Percentiles rank a stretch among this genome's conserved stretches.
Conservation (phyloP, 805 yeast species). For the Lachancea quebecensis region DNA sequence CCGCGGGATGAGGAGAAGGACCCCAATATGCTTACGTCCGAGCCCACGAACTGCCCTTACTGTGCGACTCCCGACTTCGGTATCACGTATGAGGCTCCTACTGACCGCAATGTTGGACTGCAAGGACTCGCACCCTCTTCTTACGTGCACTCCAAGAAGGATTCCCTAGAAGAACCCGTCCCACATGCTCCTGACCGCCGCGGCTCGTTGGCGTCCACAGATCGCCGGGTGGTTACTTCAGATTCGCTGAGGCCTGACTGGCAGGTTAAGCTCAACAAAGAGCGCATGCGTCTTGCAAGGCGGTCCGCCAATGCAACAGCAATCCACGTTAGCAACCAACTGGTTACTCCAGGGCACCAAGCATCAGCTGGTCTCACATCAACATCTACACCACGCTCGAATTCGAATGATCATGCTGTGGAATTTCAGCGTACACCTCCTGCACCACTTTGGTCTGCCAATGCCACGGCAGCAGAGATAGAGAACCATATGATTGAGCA, state of each 20-base stretch:
- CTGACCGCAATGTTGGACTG: constrained; percentile 46
- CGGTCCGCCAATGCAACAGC: constrained; percentile 93
- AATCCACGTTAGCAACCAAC: constrained; percentile 77
- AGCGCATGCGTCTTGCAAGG: constrained; percentile 71
- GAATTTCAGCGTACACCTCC: neutral
- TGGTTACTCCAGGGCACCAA: constrained; percentile 36
- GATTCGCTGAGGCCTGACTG: constrained; percentile 90
- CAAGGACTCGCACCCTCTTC: constrained; percentile 47
- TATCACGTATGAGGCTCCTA: constrained; percentile 67
- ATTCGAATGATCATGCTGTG: neutral
- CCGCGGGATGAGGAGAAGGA: constrained; percentile 31
- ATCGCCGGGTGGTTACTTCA: constrained; percentile 66
- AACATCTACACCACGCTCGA: constrained; percentile 1
- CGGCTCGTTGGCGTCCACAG: constrained; percentile 57
- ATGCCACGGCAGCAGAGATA: constrained; percentile 32
- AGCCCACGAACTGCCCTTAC: constrained; percentile 87
- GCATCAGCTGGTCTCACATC: neutral
- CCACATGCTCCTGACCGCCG: constrained; percentile 27
- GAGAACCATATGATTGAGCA: constrained; percentile 80
- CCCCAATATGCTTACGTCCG: constrained; percentile 69
- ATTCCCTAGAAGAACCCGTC: neutral
- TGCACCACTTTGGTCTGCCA: constrained; percentile 6
- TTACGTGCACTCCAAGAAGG: constrained; percentile 18
- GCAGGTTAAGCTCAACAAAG: constrained; percentile 67
- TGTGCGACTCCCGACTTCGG: constrained; percentile 87